Percentiles rank a stretch among this genome's conserved stretches.
phyloP scores from a whole-genome alignment of 1,139 yeast genomes.

The Kurtzmaniella quercitrusa region DNA sequence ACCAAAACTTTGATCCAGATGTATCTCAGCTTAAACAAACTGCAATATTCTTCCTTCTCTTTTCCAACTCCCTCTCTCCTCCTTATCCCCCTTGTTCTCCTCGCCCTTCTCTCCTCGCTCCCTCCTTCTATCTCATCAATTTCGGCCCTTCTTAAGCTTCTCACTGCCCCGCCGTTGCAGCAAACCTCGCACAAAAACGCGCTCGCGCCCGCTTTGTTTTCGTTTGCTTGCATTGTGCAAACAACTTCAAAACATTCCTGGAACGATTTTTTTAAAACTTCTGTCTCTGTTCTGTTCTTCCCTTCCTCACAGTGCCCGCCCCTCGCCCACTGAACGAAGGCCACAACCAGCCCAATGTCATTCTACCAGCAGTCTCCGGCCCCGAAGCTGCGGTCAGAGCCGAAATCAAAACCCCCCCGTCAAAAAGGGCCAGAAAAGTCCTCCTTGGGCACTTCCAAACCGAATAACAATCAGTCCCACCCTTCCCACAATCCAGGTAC shows the following conservation, averaged over 20 bases:
- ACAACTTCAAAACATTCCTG: background rate
- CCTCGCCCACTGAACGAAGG: too few relatives aligned
- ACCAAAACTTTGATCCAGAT: too few relatives aligned
- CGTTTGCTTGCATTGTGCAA: background rate
- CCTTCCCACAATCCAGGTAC: too few relatives aligned
- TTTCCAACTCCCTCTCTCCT: too few relatives aligned
- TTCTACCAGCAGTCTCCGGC: background rate
- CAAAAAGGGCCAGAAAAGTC: background rate
- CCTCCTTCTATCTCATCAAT: too few relatives aligned
- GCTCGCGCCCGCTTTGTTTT: background rate
- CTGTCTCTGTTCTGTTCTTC: background rate
- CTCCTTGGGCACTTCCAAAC: background rate
- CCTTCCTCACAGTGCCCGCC: background rate
- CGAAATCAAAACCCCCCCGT: background rate
- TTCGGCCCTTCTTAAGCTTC: background rate
- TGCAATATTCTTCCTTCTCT: too few relatives aligned
- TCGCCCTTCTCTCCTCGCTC: too few relatives aligned
- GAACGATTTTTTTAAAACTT: too few relatives aligned
- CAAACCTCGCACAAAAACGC: constrained; percentile 1
- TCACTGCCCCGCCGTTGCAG: background rate
- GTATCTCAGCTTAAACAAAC: too few relatives aligned
- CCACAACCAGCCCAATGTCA: background rate
- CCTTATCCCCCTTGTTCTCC: too few relatives aligned
- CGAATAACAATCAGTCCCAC: background rate
- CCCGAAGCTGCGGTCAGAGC: background rate